Evolutionary conservation across 2,329 filamentous ascomycete genomes (phyloP).

Genomic region (Nectriaceae sp.): DNA sequence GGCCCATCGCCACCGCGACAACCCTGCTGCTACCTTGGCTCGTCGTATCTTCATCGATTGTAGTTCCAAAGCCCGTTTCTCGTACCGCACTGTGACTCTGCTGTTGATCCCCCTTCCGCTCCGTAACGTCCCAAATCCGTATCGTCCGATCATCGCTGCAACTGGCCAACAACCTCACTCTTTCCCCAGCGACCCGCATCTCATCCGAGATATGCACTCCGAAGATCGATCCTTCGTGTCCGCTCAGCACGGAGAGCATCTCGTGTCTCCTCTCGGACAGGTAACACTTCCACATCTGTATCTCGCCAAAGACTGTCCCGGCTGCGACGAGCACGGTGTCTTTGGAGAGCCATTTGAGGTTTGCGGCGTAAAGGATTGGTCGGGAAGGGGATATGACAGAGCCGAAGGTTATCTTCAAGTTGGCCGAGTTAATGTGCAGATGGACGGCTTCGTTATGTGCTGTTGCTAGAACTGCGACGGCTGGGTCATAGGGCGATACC

Average conservation of each 20-base stretch:
- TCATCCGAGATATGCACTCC: constrained; percentile 76
- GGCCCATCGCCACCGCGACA: constrained; percentile 78
- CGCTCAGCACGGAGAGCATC: constrained; percentile 56
- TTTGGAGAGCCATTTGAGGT: constrained; percentile 62
- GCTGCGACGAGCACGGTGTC: constrained; percentile 73
- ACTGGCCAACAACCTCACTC: constrained; percentile 72
- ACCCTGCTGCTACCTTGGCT: constrained; percentile 33
- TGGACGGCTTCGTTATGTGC: constrained; percentile 82
- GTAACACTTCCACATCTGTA: constrained; percentile 81
- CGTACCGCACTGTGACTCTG: constrained; percentile 38
- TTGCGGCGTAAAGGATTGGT: constrained; percentile 86
- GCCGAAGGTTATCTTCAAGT: constrained; percentile 43
- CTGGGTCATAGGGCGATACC: constrained; percentile 47
- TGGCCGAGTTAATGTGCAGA: constrained; percentile 38
- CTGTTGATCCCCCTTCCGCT: constrained; percentile 25
- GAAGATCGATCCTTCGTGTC: constrained; percentile 92
- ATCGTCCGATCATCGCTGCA: constrained; percentile 96
- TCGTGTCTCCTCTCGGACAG: constrained; percentile 33
- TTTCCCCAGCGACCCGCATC: constrained; percentile 35
- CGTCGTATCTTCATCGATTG: constrained; percentile 23
- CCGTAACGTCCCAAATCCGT: constrained; percentile 80
- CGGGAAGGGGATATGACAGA: constrained; percentile 65
- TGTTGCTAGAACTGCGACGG: constrained; percentile 66
- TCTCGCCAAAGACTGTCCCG: constrained; percentile 93
- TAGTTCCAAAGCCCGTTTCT: constrained; percentile 64